A percentile compares a stretch with the other conserved stretches of the same genome.
These are phyloP conservation scores for Haplographium delicatum DNA, from an alignment of 495 filamentous ascomycete genomes.

Conservation along the genomic window DNA sequence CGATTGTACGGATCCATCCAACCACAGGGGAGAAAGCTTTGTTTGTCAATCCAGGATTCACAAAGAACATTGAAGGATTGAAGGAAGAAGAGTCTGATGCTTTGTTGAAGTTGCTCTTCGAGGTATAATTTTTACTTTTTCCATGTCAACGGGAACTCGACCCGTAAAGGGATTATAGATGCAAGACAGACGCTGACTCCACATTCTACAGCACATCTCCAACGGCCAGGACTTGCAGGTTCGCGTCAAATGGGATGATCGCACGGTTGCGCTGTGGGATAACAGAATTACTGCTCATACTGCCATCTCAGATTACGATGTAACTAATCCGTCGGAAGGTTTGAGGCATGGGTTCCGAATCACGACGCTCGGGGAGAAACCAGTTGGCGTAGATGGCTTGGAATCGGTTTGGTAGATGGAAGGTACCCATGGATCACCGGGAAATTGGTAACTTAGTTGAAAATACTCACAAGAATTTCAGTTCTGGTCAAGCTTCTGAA, in stretches of 20 bases:
- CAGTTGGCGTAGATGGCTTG: slow-evolving; percentile 11
- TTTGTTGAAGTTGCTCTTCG: slow-evolving; percentile 61
- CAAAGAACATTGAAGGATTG: slow-evolving; percentile 48
- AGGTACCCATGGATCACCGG: background rate
- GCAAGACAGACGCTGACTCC: background rate
- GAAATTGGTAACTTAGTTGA: no score
- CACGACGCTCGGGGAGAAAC: slow-evolving; percentile 44
- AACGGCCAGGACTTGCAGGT: slow-evolving; percentile 55
- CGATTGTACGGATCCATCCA: slow-evolving; percentile 58
- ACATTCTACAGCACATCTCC: slow-evolving; percentile 52
- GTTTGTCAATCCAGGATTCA: slow-evolving; percentile 11
- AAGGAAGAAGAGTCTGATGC: slow-evolving; percentile 62
- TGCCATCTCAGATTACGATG: slow-evolving; percentile 49
- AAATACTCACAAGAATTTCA: no score
- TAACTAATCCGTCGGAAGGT: slow-evolving; percentile 35
- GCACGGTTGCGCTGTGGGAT: slow-evolving; percentile 62
- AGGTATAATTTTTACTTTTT: no score
- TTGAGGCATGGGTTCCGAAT: slow-evolving; percentile 32
- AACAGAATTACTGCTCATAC: slow-evolving; percentile 59
- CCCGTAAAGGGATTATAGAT: background rate
- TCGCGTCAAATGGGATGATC: slow-evolving; percentile 52
- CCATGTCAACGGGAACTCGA: no score
- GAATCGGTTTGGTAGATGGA: background rate
- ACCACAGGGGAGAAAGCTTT: slow-evolving; percentile 16
- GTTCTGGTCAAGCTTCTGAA: no score